phyloP scores from a whole-genome alignment of 768 basidiomycete genomes.

The Kwoniella newhampshirensis region DNA sequence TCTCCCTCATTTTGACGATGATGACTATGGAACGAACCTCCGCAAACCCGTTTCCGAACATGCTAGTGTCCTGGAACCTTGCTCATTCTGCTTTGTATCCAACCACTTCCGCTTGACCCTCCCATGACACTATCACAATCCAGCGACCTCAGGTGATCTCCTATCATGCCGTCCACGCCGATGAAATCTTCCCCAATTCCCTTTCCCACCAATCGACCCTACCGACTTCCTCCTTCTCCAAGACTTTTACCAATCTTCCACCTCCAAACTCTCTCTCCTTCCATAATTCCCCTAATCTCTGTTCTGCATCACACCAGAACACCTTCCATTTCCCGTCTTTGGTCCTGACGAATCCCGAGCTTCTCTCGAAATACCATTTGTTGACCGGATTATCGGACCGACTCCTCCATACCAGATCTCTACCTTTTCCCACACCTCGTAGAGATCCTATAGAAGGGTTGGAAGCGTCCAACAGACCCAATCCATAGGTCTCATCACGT shows the following conservation, averaged over 20 bases:
- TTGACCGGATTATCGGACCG: slow-evolving; percentile 92
- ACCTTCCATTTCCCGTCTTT: slow-evolving; percentile 68
- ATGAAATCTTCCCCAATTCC: slow-evolving; percentile 57
- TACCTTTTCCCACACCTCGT: slow-evolving; percentile 82
- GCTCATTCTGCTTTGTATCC: too few relatives aligned
- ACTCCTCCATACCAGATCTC: slow-evolving; percentile 93
- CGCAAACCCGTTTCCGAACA: too few relatives aligned
- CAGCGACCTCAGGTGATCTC: too few relatives aligned
- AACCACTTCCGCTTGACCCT: too few relatives aligned
- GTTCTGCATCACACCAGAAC: slow-evolving; percentile 99
- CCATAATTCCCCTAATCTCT: slow-evolving; percentile 61
- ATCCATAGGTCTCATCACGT: slow-evolving; percentile 96
- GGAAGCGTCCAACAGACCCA: slow-evolving; percentile 86
- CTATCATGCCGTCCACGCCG: slow-evolving; percentile 11
- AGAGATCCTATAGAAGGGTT: slow-evolving; percentile 90
- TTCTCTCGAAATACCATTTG: slow-evolving; percentile 98
- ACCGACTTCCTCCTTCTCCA: slow-evolving; percentile 63
- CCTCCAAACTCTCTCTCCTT: slow-evolving; percentile 42
- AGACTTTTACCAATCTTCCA: slow-evolving; percentile 59
- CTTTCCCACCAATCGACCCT: slow-evolving; percentile 69
- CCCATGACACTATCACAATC: too few relatives aligned
- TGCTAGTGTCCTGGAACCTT: too few relatives aligned
- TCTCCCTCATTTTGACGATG: too few relatives aligned
- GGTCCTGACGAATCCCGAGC: slow-evolving; percentile 71
- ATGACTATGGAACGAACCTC: too few relatives aligned